A percentile compares a stretch with the other conserved stretches of the same genome.
These are phyloP conservation scores for Annulohypoxylon bovei DNA, from an alignment of 495 filamentous ascomycete species.

Conservation along the genomic window DNA sequence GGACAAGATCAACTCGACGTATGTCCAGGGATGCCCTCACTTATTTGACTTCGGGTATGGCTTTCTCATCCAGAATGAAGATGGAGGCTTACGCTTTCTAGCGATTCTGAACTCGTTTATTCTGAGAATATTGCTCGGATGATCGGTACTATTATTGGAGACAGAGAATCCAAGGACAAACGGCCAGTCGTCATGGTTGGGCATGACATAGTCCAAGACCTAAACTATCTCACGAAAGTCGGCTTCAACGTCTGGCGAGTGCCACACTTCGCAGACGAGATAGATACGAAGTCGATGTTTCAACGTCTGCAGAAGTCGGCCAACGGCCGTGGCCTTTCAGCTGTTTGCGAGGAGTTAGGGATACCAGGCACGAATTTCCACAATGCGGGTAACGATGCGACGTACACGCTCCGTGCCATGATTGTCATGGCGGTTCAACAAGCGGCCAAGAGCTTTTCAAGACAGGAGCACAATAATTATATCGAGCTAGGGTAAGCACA, in stretches of 20 bases:
- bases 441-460: conserved; percentile 11
- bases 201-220: conserved; percentile 73
- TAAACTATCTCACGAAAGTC: conserved; percentile 68
- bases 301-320: conserved; percentile 61
- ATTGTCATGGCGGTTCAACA: conserved; percentile 69
- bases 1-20: conserved; percentile 69
- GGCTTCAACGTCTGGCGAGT: conserved; percentile 67
- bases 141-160: conserved; percentile 45
- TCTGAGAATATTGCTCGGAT: conserved; percentile 12
- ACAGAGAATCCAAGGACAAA: conserved; percentile 39
- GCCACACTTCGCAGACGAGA: conserved; percentile 65
- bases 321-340: conserved; percentile 64
- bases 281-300: conserved; percentile 78
- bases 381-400: conserved; percentile 95
- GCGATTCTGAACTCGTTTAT: conserved; percentile 48
- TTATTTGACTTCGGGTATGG: conserved; percentile 77
- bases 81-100: conserved; percentile 40
- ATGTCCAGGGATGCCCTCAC: conserved; percentile 74
- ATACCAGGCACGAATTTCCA: conserved; percentile 74
- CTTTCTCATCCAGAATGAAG: conserved; percentile 23
- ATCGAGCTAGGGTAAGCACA: conserved; percentile 15
- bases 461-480: neutral
- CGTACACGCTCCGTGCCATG: conserved; percentile 81
- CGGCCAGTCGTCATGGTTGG: conserved; percentile 82
- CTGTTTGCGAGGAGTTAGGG: conserved; percentile 70